Evolutionary conservation across 805 yeast species (phyloP).

Genomic region (Schwanniomyces polymorphus): DNA sequence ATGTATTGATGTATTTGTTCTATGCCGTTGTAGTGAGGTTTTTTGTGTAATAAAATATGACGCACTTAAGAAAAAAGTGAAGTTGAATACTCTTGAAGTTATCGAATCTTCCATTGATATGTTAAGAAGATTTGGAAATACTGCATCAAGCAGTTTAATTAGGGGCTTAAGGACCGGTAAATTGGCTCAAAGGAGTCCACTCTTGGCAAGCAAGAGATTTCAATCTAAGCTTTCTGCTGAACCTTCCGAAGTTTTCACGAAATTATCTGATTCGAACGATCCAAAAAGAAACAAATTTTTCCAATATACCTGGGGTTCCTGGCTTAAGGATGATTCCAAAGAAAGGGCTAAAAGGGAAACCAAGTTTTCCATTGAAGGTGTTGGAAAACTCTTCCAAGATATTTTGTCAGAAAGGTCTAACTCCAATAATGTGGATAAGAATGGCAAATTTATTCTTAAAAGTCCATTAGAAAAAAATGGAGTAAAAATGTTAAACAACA

Average conservation of each 20-base stretch:
- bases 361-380: slow-evolving; percentile 77
- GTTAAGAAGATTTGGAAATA: neutral
- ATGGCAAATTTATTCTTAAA: slow-evolving; percentile 19
- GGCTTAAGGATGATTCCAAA: slow-evolving; percentile 76
- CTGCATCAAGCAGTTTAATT: neutral
- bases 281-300: slow-evolving; percentile 73
- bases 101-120: neutral
- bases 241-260: slow-evolving; percentile 50
- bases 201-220: slow-evolving; percentile 1
- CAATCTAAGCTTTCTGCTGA: slow-evolving; percentile 12
- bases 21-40: neutral
- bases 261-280: slow-evolving; percentile 59
- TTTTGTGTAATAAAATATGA: neutral
- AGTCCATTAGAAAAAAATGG: slow-evolving; percentile 42
- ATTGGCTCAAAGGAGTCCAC: neutral
- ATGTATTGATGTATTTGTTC: too few relatives aligned
- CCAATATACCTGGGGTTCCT: slow-evolving; percentile 92
- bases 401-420: slow-evolving; percentile 39
- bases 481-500: slow-evolving; percentile 48
- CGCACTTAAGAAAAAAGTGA: neutral
- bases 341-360: slow-evolving; percentile 81
- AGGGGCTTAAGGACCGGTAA: neutral
- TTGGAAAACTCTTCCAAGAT: slow-evolving; percentile 51
- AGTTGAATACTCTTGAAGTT: neutral
- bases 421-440: slow-evolving; percentile 18